A percentile compares a stretch with the other conserved stretches of the same genome.
Conservation (phyloP, 768 basidiomycete genomes). For the Boletus patriciae region DNA sequence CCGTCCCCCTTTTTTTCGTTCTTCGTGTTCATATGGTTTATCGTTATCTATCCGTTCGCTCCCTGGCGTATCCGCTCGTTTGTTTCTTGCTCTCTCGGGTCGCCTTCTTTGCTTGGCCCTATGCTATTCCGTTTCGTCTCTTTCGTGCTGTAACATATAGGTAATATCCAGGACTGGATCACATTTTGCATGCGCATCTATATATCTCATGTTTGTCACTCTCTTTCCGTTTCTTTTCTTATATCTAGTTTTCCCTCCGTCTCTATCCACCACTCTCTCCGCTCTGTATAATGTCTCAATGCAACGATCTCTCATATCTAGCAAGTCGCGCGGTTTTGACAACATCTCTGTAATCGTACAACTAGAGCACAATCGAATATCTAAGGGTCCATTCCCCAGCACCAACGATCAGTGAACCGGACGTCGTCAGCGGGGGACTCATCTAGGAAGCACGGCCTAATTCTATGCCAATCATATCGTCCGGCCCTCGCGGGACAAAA, state of each 20-base stretch:
- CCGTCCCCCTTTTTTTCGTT: background rate
- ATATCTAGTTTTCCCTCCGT: conserved; percentile 3
- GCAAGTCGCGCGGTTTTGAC: background rate
- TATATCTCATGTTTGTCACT: conserved; percentile 8
- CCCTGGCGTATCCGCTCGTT: conserved; percentile 3
- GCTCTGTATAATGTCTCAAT: conserved; percentile 13
- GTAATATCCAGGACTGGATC: conserved; percentile 13
- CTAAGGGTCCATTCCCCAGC: background rate
- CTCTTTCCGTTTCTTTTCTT: background rate
- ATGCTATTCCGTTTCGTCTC: background rate
- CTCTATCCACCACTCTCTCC: background rate
- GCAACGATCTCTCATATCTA: background rate
- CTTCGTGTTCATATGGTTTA: conserved; percentile 22
- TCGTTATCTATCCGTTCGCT: conserved; percentile 18
- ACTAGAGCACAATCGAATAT: conserved; percentile 14
- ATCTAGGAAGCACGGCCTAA: conserved; percentile 9
- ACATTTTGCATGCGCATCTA: conserved; percentile 6
- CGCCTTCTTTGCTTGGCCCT: background rate
- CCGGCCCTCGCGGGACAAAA: conserved; percentile 6
- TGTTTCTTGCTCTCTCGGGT: background rate
- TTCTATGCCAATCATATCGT: conserved; percentile 24
- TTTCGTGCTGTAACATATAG: conserved; percentile 11
- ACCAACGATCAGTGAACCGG: background rate
- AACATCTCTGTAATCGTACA: conserved; percentile 20
- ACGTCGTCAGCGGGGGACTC: background rate